Percentiles rank a stretch among this genome's conserved stretches.
These are phyloP conservation scores for Paxillus rubicundulus DNA, from an alignment of 768 basidiomycete genomes.

Conservation along the genomic window DNA sequence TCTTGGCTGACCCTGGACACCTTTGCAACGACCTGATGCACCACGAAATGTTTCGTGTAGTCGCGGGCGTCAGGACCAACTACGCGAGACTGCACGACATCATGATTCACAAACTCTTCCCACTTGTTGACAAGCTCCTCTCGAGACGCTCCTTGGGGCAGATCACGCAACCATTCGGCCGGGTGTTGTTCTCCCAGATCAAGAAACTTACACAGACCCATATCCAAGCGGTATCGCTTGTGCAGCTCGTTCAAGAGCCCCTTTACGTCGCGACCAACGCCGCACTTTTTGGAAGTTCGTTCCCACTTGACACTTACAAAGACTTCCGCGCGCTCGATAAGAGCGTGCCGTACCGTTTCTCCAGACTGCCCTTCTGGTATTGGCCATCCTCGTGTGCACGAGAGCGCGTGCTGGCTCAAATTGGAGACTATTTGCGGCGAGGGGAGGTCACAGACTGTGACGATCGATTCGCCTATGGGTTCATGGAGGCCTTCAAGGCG, in stretches of 20 bases:
- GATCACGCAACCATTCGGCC: constrained; percentile 12
- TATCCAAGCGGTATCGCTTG: constrained; percentile 10
- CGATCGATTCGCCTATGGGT: constrained; percentile 6
- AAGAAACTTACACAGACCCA: background rate
- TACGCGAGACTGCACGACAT: constrained; percentile 10
- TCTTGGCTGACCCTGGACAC: background rate
- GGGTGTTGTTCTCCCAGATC: constrained; percentile 11
- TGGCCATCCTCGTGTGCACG: constrained; percentile 17
- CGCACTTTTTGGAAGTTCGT: constrained; percentile 17
- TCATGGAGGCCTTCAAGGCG: constrained; percentile 17
- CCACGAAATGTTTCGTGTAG: constrained; percentile 7
- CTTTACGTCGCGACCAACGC: constrained; percentile 18
- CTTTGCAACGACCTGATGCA: constrained; percentile 16
- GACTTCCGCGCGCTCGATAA: constrained; percentile 19
- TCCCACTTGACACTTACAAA: constrained; percentile 17
- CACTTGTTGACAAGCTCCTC: constrained; percentile 19
- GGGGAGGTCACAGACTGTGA: constrained; percentile 5
- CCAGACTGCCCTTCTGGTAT: constrained; percentile 8
- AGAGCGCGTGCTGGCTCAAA: constrained; percentile 3
- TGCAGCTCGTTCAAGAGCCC: constrained; percentile 13
- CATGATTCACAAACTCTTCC: constrained; percentile 20
- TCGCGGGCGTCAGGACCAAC: constrained; percentile 11
- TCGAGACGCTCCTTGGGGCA: constrained; percentile 12
- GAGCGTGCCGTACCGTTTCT: constrained; percentile 19
- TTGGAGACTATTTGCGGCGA: constrained; percentile 14